phyloP scores from a whole-genome alignment of 306 rosid species.

The Cyclanthera cordifolia region DNA sequence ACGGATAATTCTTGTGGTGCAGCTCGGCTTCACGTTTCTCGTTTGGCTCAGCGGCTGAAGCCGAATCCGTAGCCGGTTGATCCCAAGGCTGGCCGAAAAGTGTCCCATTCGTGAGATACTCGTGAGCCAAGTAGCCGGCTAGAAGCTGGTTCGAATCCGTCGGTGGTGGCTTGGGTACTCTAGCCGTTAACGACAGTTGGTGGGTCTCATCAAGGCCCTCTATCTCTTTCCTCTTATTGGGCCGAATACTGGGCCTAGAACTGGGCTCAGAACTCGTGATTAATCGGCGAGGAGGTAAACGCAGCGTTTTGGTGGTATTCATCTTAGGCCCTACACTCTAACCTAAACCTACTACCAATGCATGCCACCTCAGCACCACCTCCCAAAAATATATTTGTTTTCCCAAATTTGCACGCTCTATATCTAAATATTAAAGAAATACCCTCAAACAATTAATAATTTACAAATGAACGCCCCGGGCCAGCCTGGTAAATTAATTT shows the following conservation, averaged over 20 bases:
- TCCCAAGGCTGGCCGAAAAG: slow-evolving; percentile 54
- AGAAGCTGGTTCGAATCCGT: slow-evolving; percentile 35
- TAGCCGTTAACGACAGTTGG: slow-evolving; percentile 26
- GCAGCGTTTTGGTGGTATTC: slow-evolving; percentile 91
- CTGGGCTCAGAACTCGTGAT: slow-evolving; percentile 26
- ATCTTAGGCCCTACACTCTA: slow-evolving; percentile 28
- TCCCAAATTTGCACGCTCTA: not conserved
- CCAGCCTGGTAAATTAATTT: not conserved
- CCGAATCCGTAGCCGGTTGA: slow-evolving; percentile 13
- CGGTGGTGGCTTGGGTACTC: slow-evolving; percentile 11
- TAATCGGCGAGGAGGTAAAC: slow-evolving; percentile 82
- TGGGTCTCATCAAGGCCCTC: slow-evolving; percentile 35
- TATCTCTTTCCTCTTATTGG: slow-evolving; percentile 56
- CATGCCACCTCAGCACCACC: slow-evolving; percentile 67
- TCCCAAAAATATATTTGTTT: not conserved
- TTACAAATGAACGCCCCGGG: not conserved
- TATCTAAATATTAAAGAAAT: too few species aligned
- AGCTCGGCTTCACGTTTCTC: slow-evolving; percentile 17
- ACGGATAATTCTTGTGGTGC: slow-evolving; percentile 23
- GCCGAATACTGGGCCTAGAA: not conserved
- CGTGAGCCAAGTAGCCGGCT: slow-evolving; percentile 71
- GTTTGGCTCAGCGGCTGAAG: not conserved
- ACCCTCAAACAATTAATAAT: not conserved
- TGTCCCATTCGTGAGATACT: slow-evolving; percentile 62
- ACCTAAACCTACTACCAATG: not conserved